Evolutionary conservation across 2,329 filamentous ascomycete species (phyloP), one percentile per base, ranked within the genome.

Genomic region (Meredithiella fracta): DNA sequence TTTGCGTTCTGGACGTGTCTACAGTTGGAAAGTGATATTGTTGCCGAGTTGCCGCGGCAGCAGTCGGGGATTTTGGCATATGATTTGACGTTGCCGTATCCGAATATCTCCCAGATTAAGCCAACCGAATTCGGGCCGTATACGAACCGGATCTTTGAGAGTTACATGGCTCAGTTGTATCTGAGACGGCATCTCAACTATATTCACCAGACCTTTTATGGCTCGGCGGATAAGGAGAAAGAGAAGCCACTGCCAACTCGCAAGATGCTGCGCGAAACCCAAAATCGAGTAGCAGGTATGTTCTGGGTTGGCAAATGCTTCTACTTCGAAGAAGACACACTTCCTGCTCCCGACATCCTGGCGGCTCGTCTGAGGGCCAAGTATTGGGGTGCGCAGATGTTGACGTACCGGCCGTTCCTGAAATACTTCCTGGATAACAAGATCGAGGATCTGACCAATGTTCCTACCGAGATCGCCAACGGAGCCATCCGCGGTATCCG

Each of bases 1-100:
- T 76, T 94, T 62, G 84, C 87, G 0, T 96, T 90, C 63, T 97
- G 91, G 91, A 92, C 90, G 6, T 94, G 87, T 65, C 72, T 96
- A 60, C 91, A 97, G 64, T 74, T 97, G 9, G 91, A 97, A 68
- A 95, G 89, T 67, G 91, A 97, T 66, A 87, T 97, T 49, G 76
- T 96, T 50, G 92, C 92, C 2, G 92, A 98, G 68, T 74, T 97
- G 58, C 77, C 73, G 15, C 69, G 79, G 2, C 77, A 78, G 1
- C 78, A 79, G 2, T 82, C 79, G 0, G 76, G 76, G 1, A 75
- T 83, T 54, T 67, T 82, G n/a, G 72, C 70, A 1, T 82, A 77
- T 61, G 79, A 81, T 64, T 73, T 78, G 20, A 73, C 77, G 51
- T 81, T 89, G 68, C 79, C 83, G 7, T 80, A 81, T 63, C 85